Conservation (phyloP, 306 rosid genomes). For the Trifolium repens region DNA sequence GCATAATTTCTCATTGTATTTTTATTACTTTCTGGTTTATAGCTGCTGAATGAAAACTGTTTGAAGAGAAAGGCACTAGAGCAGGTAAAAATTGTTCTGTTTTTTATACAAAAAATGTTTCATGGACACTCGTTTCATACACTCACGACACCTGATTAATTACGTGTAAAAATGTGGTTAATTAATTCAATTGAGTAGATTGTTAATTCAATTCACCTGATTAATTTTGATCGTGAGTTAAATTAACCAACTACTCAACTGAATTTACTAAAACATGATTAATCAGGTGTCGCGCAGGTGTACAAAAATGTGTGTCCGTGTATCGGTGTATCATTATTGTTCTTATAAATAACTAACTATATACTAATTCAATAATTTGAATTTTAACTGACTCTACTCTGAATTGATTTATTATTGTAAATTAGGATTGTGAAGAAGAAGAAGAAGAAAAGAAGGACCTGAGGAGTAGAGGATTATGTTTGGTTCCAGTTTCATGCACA, state of each 20-base stretch:
- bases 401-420: background rate
- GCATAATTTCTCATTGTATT: background rate
- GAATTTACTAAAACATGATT: too few relatives aligned
- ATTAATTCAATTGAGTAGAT: too few relatives aligned
- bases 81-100: slow-evolving; percentile 46
- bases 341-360: too few relatives aligned
- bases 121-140: too few relatives aligned
- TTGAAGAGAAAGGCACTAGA: slow-evolving; percentile 74
- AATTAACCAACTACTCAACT: too few relatives aligned
- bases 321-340: too few relatives aligned
- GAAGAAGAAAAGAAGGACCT: slow-evolving; percentile 78
- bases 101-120: too few relatives aligned
- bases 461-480: slow-evolving; percentile 92
- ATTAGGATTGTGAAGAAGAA: slow-evolving; percentile 65
- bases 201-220: too few relatives aligned
- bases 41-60: slow-evolving; percentile 84
- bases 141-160: too few relatives aligned
- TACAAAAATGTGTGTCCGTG: too few relatives aligned
- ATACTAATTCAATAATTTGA: background rate
- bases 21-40: slow-evolving; percentile 26
- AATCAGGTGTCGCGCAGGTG: too few relatives aligned
- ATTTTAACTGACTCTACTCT: background rate
- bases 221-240: too few relatives aligned
- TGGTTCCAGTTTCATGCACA: slow-evolving; percentile 97
- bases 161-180: background rate